Percentiles rank a stretch among this genome's conserved stretches.
Evolutionary conservation across 371 early-diverging fungal genomes (phyloP).

Genomic region (Batkoa obscura): DNA sequence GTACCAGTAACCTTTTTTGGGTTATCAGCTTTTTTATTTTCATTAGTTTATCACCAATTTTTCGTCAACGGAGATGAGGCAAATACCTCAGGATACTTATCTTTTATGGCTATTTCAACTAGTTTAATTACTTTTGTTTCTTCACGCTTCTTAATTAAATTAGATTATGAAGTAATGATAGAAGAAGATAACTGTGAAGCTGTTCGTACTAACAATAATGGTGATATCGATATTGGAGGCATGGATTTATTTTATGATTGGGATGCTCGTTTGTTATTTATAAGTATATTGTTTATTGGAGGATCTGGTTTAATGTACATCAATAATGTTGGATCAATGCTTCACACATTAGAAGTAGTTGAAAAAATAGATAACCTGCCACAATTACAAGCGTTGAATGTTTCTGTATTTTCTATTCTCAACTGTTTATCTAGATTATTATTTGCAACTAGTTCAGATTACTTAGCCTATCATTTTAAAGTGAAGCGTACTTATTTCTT

Average conservation of each 20-base stretch:
- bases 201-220: too few species aligned
- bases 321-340: constrained; percentile 20
- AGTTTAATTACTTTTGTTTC: constrained; percentile 10
- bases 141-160: constrained; percentile 13
- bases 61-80: constrained; percentile 10
- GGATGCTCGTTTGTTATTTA: constrained; percentile 12
- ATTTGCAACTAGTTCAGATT: constrained; percentile 16
- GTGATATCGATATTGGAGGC: constrained; percentile 10
- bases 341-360: constrained; percentile 13
- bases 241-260: constrained; percentile 11
- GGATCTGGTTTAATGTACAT: constrained; percentile 32
- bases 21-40: constrained; percentile 43
- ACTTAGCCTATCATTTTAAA: constrained; percentile 9
- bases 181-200: too few species aligned
- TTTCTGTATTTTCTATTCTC: constrained; percentile 16
- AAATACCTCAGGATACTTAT: constrained; percentile 15
- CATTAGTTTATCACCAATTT: constrained; percentile 27
- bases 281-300: constrained; percentile 11
- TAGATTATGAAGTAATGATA: constrained; percentile 6
- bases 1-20: constrained; percentile 39
- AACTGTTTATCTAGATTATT: constrained; percentile 19
- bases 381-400: constrained; percentile 17
- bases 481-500: constrained; percentile 10
- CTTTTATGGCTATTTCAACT: constrained; percentile 15
- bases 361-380: constrained; percentile 10